Conservation (phyloP, 2,329 filamentous ascomycete genomes). For the Leptoxyphium fumago region DNA sequence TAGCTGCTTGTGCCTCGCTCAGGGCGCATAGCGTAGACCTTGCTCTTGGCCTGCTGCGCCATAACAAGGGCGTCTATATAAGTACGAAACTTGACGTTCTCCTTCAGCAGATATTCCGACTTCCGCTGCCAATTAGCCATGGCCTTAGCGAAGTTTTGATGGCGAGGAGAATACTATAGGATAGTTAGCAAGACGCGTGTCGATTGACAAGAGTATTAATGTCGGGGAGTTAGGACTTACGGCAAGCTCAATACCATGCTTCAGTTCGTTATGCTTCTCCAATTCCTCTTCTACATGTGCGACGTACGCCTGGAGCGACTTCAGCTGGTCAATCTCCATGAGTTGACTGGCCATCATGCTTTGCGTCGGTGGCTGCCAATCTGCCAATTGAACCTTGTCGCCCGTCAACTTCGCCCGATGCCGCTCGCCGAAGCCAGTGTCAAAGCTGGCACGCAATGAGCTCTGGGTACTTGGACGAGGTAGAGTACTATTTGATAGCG, state of each 20-base stretch:
- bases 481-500: conserved; percentile 16
- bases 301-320: conserved; percentile 62
- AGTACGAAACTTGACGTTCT: conserved; percentile 93
- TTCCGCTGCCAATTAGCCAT: conserved; percentile 98
- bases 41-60: conserved; percentile 54
- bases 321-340: conserved; percentile 67
- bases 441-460: conserved; percentile 45
- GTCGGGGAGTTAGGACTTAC: conserved; percentile 26
- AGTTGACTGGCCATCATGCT: conserved; percentile 75
- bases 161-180: conserved; percentile 59
- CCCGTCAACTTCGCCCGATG: conserved; percentile 58
- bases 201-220: not conserved
- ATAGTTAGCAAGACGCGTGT: not conserved
- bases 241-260: conserved; percentile 73
- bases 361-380: conserved; percentile 81
- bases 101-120: conserved; percentile 74
- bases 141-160: conserved; percentile 65
- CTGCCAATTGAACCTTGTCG: conserved; percentile 68
- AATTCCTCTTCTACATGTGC: conserved; percentile 74
- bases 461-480: conserved; percentile 23
- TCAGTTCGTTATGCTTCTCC: conserved; percentile 72
- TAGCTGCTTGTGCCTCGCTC: not conserved
- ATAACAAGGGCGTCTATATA: conserved; percentile 76
- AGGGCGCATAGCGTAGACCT: conserved; percentile 33
- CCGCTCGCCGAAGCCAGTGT: conserved; percentile 31